Evolutionary conservation across 345 rosid species (phyloP).

Genomic region (Bruguiera parviflora): DNA sequence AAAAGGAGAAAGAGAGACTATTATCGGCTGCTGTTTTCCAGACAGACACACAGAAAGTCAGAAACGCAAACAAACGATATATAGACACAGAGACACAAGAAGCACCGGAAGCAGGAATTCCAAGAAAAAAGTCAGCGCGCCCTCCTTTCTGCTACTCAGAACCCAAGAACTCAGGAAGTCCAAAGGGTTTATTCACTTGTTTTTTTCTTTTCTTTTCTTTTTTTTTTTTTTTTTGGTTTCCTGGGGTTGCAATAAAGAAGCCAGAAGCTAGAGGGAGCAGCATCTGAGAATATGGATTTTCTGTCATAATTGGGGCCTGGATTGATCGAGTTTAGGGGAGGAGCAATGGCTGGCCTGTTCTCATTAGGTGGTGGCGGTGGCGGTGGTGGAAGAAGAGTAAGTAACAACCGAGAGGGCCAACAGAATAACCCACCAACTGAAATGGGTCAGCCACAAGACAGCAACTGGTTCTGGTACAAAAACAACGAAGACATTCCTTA

Average conservation of each 20-base stretch:
- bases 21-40: too few relatives aligned
- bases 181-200: neutral
- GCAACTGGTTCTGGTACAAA: slow-evolving; percentile 56
- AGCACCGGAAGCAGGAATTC: neutral
- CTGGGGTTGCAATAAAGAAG: neutral
- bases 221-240: neutral
- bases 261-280: slow-evolving; percentile 9
- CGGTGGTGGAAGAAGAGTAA: slow-evolving; percentile 25
- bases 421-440: slow-evolving; percentile 27
- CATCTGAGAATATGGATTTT: slow-evolving; percentile 35
- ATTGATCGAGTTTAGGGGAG: slow-evolving; percentile 48
- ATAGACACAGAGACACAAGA: neutral
- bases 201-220: too few relatives aligned
- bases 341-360: slow-evolving; percentile 61
- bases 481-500: slow-evolving; percentile 37
- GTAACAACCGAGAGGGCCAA: slow-evolving; percentile 35
- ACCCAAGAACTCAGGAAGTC: neutral
- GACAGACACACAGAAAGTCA: neutral
- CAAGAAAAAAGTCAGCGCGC: neutral
- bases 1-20: too few relatives aligned
- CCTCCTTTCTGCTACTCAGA: neutral
- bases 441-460: slow-evolving; percentile 33
- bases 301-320: slow-evolving; percentile 30
- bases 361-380: slow-evolving; percentile 41
- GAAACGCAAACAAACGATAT: neutral